Evolutionary conservation across 225 moss, liverwort and hornwort genomes (phyloP).

Genomic region (Sphagnum contortum): DNA sequence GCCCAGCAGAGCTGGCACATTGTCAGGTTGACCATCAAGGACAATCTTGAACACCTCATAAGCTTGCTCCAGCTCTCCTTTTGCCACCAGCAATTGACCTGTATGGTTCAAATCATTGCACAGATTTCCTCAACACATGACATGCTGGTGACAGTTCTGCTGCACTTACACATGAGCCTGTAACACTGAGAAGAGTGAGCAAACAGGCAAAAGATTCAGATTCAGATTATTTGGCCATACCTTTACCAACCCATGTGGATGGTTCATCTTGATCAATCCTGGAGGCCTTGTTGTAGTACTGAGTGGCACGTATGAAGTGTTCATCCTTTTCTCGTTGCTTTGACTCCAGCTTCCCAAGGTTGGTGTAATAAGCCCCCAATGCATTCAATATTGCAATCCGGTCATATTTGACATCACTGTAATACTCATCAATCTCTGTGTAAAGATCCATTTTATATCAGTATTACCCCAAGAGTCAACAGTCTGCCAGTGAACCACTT

Average conservation of each 20-base stretch:
- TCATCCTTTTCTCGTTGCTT: slow-evolving; percentile 96
- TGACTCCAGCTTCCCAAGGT: slow-evolving; percentile 80
- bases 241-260: slow-evolving; percentile 98
- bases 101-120: not conserved
- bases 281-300: slow-evolving; percentile 91
- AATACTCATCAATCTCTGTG: slow-evolving; percentile 92
- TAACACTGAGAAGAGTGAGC: not conserved
- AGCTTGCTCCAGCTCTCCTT: slow-evolving; percentile 94
- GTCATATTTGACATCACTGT: slow-evolving; percentile 92
- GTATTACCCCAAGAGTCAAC: not conserved
- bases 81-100: slow-evolving; percentile 88
- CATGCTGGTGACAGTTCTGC: not conserved
- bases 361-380: slow-evolving; percentile 93
- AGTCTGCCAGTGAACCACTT: not conserved
- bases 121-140: not conserved
- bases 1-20: slow-evolving; percentile 83
- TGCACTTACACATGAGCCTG: too few species aligned
- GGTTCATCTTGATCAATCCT: slow-evolving; percentile 98
- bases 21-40: slow-evolving; percentile 83
- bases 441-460: not conserved
- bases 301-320: slow-evolving; percentile 86
- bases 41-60: slow-evolving; percentile 96
- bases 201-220: not conserved
- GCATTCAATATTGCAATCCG: slow-evolving; percentile 96
- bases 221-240: slow-evolving; percentile 6